Evolutionary conservation across 2,329 filamentous ascomycete genomes (phyloP), one percentile per base, ranked within the genome.

Genomic region (Pestalotiopsis sp.): DNA sequence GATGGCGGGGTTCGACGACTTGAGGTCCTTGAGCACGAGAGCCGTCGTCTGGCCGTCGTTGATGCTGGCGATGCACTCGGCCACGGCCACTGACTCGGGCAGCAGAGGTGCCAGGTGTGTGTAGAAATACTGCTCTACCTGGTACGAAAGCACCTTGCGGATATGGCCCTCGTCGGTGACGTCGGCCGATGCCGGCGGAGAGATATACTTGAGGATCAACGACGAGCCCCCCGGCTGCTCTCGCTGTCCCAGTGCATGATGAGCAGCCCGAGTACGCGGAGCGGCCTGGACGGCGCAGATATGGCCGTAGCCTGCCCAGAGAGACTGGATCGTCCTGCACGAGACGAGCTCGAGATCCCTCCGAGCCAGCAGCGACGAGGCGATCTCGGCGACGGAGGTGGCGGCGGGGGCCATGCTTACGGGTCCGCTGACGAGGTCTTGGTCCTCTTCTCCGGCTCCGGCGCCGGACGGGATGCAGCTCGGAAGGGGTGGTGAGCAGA

Each of bases 51-150:
- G 74, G 0, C 68, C 75, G 4, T 73, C 68, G 7, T 74, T 69
- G 0, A 73, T 72, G 1, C 68, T 65, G 73, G 76, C 82, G 2
- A 89, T 68, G 45, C 85, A 88, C 23, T 80, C 78, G 0, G 89
- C 86, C 1, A 90, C 84, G 0, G 83, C 81, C 2, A 70, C 68
- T 4, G 1, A 87, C 75, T 0, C 80, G 0, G 79, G 74, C 1
- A 92, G 75, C 0, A 74, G 75, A 0, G 87, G 85, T 0, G 87
- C 88, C 12, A 92, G 76, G 2, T 85, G 76, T 1, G 80, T 80
- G 75, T 92, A 92, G 72, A 92, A 92, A 72, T 85, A 86, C 73
- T 90, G 89, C 77, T 92, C 90, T 3, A 91, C 88, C 60, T 89
- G 83, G 71, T 92, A 92, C 74, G 89, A 91, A 36, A 92, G 77